phyloP scores from a whole-genome alignment of 164 flowering plant species.

The Annona squamosa region DNA sequence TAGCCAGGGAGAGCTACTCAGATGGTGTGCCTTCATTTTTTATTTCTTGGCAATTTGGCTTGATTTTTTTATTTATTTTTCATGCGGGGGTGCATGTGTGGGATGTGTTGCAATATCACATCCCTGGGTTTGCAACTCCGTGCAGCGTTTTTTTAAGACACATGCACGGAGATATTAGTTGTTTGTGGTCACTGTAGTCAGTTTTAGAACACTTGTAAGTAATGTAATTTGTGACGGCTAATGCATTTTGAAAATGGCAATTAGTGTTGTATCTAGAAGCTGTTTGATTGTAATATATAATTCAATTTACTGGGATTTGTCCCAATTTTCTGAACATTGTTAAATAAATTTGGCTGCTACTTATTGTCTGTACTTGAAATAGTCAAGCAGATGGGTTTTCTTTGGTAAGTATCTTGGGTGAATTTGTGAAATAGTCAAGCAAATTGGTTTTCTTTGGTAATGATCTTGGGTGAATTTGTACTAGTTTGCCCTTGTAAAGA shows the following conservation, averaged over 20 bases:
- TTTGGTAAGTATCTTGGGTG: too few species aligned
- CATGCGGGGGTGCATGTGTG: conserved; percentile 8
- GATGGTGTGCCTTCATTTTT: conserved; percentile 9
- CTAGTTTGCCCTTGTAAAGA: too few species aligned
- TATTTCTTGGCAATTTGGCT: conserved; percentile 13
- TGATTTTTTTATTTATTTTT: conserved; percentile 12
- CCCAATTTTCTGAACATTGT: neutral
- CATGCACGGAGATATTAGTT: conserved; percentile 1
- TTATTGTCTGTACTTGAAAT: too few species aligned
- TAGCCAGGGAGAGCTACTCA: conserved; percentile 9
- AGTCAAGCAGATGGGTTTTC: too few species aligned
- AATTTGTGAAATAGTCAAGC: too few species aligned
- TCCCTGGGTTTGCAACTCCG: conserved; percentile 5
- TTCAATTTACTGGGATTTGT: conserved; percentile 7
- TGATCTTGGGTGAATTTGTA: too few species aligned
- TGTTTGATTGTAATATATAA: conserved; percentile 11
- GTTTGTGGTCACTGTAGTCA: conserved; percentile 6
- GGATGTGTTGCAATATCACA: neutral
- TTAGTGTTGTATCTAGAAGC: conserved; percentile 10
- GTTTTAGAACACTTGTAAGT: conserved; percentile 6
- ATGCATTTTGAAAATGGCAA: conserved; percentile 12
- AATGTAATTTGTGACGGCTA: conserved; percentile 4
- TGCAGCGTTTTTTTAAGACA: conserved; percentile 14
- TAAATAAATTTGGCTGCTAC: neutral
- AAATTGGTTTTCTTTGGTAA: too few species aligned